Evolutionary conservation across 352 stramenopile species (phyloP).

Genomic region (Pythium apleroticum): DNA sequence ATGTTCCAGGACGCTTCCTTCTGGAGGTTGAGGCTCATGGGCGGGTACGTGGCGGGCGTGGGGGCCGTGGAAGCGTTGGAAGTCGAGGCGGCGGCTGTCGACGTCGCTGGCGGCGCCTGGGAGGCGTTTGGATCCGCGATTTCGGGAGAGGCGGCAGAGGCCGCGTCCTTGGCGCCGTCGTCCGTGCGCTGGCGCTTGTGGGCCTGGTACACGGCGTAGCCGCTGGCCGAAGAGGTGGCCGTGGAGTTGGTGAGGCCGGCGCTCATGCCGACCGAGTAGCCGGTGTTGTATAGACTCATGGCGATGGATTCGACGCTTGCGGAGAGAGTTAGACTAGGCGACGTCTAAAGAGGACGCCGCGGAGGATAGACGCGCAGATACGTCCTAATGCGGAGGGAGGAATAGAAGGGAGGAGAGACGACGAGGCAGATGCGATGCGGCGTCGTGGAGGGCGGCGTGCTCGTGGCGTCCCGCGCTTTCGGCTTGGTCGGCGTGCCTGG

Average conservation of each 20-base stretch:
- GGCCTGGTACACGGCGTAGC: slow-evolving; percentile 34
- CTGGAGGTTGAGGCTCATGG: slow-evolving; percentile 58
- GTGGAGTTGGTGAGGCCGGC: slow-evolving; percentile 18
- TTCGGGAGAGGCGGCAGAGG: not conserved
- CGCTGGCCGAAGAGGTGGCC: slow-evolving; percentile 14
- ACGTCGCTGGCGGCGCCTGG: slow-evolving; percentile 11
- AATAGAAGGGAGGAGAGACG: not conserved
- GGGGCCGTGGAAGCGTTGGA: not conserved
- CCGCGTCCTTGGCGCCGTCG: slow-evolving; percentile 31
- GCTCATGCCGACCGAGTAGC: slow-evolving; percentile 29
- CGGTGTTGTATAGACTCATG: slow-evolving; percentile 30
- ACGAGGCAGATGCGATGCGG: not conserved
- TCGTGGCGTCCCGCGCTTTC: slow-evolving; percentile 14
- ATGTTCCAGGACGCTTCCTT: slow-evolving; percentile 78
- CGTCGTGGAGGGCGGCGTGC: not conserved
- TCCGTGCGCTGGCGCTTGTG: slow-evolving; percentile 60
- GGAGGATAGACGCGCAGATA: not conserved
- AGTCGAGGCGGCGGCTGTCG: not conserved
- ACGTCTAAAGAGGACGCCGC: not conserved
- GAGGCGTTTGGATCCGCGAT: slow-evolving; percentile 27
- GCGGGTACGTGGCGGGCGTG: slow-evolving; percentile 31
- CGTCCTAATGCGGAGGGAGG: not conserved
- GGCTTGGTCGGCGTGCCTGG: slow-evolving; percentile 8
- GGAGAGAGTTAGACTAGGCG: not conserved
- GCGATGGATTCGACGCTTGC: not conserved